Base-by-base conservation (phyloP, 768 basidiomycete genomes). In the Boletus rex-veris region DNA sequence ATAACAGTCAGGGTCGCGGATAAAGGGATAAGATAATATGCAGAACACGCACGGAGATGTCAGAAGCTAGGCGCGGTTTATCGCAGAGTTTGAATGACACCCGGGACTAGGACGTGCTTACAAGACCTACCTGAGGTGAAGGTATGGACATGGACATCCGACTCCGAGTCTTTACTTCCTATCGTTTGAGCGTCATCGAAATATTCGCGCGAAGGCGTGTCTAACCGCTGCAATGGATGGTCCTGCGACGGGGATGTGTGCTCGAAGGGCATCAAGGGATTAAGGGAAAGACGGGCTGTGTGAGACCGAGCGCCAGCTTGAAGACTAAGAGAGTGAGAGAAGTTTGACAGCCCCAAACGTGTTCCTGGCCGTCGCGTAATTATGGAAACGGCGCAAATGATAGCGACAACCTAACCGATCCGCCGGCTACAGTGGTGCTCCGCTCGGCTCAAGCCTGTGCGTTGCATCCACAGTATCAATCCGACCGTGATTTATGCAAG, bases 121-220 rank as follows among this genome's bases (percentile, higher is more conserved):
- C 4, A 40, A 10, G 19, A 40, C 39, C 19, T 18, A 40, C 39
- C 39, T 18, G 39, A 19, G 19, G 28, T 40, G 3, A n/a, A 40
- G 39, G n/a, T n/a, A n/a, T 10, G 33, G 2, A 40, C 19, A 40
- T 40, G 39, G 39, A 21, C 94, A 70, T 84, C 81, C 21, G 50
- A 40, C n/a, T 18, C 19, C 39, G 39, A 40, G 19, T 40, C 39
- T 21, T 40, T 40, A 19, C 19, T 21, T 6, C 9, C 39, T 11
- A 21, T 40, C 19, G 39, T 21, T 14, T 21, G 19, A 3, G 39
- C 19, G 10, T 21, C 39, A 40, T 8, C 19, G 12, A 40, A 40
- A 21, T 3, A n/a, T 40, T 12, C 18, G n/a, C n/a, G 6, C 35
- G 14, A 35, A 35, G 19, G n/a, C 11, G 19, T 12, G 19, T 40